phyloP scores from a whole-genome alignment of 1,139 yeast species.

The Yamadazyma membranifaciens region DNA sequence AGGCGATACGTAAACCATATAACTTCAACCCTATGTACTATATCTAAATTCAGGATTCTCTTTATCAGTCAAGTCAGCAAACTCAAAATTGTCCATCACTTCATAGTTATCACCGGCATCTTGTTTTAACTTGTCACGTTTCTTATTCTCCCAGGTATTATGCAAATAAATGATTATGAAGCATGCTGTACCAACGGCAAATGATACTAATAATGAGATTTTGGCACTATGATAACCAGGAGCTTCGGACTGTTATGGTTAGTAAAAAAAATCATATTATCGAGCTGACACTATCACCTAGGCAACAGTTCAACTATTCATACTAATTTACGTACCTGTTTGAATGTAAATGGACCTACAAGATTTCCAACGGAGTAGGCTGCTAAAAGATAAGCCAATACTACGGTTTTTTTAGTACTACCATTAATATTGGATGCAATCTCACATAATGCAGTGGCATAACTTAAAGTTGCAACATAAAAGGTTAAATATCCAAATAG shows the following conservation, averaged over 20 bases:
- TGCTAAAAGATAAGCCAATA: constrained; percentile 33
- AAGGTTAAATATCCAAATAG: constrained; percentile 10
- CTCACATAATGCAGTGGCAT: constrained; percentile 10
- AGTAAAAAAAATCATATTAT: constrained; percentile 19
- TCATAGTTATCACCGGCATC: constrained; percentile 11
- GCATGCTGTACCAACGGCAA: constrained; percentile 11
- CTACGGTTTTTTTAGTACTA: constrained; percentile 20
- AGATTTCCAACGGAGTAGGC: constrained; percentile 67
- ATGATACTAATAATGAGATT: constrained; percentile 19
- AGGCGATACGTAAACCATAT: too few relatives aligned
- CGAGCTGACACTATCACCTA: too few relatives aligned
- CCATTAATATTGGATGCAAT: constrained; percentile 19
- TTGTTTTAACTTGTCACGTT: constrained; percentile 7
- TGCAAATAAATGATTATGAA: constrained; percentile 5
- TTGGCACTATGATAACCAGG: constrained; percentile 52
- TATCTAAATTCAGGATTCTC: constrained; percentile 38
- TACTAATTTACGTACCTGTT: constrained; percentile 15
- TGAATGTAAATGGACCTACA: constrained; percentile 70
- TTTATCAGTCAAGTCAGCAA: constrained; percentile 62
- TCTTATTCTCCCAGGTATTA: constrained; percentile 10
- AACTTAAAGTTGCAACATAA: constrained; percentile 7
- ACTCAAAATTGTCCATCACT: constrained; percentile 48
- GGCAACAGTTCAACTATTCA: constrained; percentile 1
- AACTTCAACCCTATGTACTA: neutral
- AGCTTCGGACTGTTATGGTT: constrained; percentile 32